phyloP scores from a whole-genome alignment of 768 basidiomycete genomes.

The Agaricus sinodeliciosus region DNA sequence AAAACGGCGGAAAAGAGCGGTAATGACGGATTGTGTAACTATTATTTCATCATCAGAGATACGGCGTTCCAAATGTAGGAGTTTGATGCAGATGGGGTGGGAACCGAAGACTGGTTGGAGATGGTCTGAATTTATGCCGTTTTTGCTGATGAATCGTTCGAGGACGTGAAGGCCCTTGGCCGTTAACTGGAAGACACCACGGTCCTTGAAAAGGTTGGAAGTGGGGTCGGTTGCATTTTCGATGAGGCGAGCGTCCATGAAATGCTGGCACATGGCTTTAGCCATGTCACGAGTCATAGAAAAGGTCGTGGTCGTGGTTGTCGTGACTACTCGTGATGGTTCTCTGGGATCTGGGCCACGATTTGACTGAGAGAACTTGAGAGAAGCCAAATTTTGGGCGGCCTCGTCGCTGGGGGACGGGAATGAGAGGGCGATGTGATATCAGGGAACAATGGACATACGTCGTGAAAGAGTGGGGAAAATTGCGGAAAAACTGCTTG shows the following conservation, averaged over 20 bases:
- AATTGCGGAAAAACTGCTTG: constrained; percentile 94
- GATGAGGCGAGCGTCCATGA: constrained; percentile 97
- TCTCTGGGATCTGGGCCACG: constrained; percentile 98
- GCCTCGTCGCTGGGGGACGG: constrained; percentile 78
- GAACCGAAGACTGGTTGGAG: constrained; percentile 83
- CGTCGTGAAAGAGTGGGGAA: constrained; percentile 94
- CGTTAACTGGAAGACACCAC: constrained; percentile 92
- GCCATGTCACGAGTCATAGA: constrained; percentile 99
- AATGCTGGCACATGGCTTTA: constrained; percentile 99
- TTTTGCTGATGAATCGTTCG: constrained; percentile 99
- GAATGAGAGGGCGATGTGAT: constrained; percentile 10
- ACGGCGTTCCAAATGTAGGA: constrained; percentile 93
- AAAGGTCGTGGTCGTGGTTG: constrained; percentile 98
- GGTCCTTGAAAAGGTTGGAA: constrained; percentile 92
- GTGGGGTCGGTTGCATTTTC: constrained; percentile 92
- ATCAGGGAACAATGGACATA: constrained; percentile 34
- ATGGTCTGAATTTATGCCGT: constrained; percentile 94
- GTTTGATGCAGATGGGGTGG: constrained; percentile 95
- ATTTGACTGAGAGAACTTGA: constrained; percentile 99
- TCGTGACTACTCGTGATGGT: constrained; percentile 95
- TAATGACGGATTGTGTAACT: constrained; percentile 89
- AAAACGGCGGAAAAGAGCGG: constrained; percentile 93
- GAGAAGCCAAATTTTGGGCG: constrained; percentile 83
- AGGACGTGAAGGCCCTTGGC: constrained; percentile 98
- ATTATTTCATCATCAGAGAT: constrained; percentile 95